These are phyloP conservation scores for Magnusiomyces paraingens DNA, from an alignment of 1,139 yeast genomes.

Conservation along the genomic window DNA sequence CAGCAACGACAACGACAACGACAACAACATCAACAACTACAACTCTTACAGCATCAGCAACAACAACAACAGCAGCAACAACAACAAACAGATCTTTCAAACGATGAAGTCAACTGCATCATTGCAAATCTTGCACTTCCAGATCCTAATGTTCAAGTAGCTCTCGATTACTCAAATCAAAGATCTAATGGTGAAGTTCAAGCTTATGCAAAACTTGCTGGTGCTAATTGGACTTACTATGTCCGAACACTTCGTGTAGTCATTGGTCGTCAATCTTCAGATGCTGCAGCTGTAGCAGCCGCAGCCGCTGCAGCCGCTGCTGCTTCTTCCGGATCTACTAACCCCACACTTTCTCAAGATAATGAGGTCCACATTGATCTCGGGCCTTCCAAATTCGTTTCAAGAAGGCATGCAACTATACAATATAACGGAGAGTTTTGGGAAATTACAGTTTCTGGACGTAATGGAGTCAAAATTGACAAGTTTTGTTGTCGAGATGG, in stretches of 20 bases:
- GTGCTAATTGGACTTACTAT: slow-evolving; percentile 89
- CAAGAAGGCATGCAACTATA: slow-evolving; percentile 82
- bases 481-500: slow-evolving; percentile 45
- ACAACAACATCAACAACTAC: too few relatives aligned
- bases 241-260: slow-evolving; percentile 73
- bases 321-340: slow-evolving; percentile 18
- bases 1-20: too few relatives aligned
- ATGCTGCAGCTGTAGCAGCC: slow-evolving; percentile 25
- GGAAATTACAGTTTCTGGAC: slow-evolving; percentile 77
- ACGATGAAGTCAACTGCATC: slow-evolving; percentile 41
- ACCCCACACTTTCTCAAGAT: slow-evolving; percentile 15
- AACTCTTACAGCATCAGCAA: too few relatives aligned
- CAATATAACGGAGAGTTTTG: slow-evolving; percentile 73
- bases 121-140: slow-evolving; percentile 42
- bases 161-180: slow-evolving; percentile 54
- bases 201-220: slow-evolving; percentile 94
- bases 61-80: too few relatives aligned
- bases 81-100: slow-evolving; percentile 8
- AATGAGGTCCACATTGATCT: slow-evolving; percentile 74
- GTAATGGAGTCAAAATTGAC: slow-evolving; percentile 92
- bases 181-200: slow-evolving; percentile 78
- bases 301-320: too few relatives aligned
- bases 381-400: slow-evolving; percentile 95
- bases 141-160: slow-evolving; percentile 39
- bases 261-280: slow-evolving; percentile 78